A percentile compares a stretch with the other conserved stretches of the same genome.
These are phyloP conservation scores for Pyrus betulifolia DNA, from an alignment of 306 rosid genomes.

Conservation along the genomic window DNA sequence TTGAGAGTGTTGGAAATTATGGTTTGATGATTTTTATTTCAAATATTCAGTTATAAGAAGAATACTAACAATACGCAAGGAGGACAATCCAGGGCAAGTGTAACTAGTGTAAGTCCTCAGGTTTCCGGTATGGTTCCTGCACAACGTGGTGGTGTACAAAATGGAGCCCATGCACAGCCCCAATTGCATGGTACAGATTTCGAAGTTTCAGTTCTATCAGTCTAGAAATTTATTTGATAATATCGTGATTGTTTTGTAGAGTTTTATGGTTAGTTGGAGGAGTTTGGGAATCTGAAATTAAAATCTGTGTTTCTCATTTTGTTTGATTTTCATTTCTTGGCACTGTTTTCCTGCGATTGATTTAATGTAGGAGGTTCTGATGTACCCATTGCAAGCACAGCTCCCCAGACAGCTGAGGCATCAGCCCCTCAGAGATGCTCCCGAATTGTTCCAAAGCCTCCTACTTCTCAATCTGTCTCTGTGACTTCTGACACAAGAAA, in stretches of 20 bases:
- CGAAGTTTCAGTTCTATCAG: not conserved
- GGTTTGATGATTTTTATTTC: slow-evolving; percentile 8
- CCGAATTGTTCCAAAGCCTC: slow-evolving; percentile 55
- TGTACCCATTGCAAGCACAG: slow-evolving; percentile 36
- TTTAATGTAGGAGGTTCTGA: slow-evolving; percentile 43
- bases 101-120: slow-evolving; percentile 35
- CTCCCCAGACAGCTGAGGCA: slow-evolving; percentile 49
- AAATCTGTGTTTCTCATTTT: not conserved
- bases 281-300: not conserved
- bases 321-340: slow-evolving; percentile 11
- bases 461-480: slow-evolving; percentile 53
- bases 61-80: slow-evolving; percentile 71
- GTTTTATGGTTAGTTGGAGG: not conserved
- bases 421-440: slow-evolving; percentile 46
- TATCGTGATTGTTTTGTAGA: not conserved
- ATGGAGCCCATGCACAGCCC: slow-evolving; percentile 55
- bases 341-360: not conserved
- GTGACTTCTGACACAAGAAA: slow-evolving; percentile 35
- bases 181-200: slow-evolving; percentile 52
- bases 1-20: not conserved
- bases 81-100: slow-evolving; percentile 68
- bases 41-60: slow-evolving; percentile 56
- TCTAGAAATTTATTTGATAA: not conserved
- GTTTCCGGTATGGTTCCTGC: slow-evolving; percentile 42
- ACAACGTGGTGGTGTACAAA: slow-evolving; percentile 32